These are phyloP conservation scores for Albugo laibachii DNA, from an alignment of 352 stramenopile genomes.

Conservation along the genomic window DNA sequence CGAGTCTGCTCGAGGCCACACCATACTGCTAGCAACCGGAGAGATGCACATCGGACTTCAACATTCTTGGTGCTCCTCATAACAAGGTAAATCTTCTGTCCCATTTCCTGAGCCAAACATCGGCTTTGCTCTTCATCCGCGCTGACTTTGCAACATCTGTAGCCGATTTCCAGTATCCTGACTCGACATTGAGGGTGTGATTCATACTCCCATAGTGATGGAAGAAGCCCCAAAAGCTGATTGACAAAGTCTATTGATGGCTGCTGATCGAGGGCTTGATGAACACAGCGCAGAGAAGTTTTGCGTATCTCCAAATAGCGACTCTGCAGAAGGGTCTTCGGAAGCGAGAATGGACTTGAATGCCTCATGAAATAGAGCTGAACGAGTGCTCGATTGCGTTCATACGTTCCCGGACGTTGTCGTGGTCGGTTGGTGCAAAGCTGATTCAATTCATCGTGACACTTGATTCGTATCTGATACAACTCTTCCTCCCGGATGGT, in stretches of 20 bases:
- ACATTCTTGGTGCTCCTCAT: conserved; percentile 24
- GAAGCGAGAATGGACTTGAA: too few relatives aligned
- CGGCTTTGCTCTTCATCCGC: not conserved
- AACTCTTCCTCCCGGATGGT: conserved; percentile 8
- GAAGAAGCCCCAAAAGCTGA: too few relatives aligned
- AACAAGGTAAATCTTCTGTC: conserved; percentile 2
- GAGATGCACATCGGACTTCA: conserved; percentile 22
- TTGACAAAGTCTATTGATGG: too few relatives aligned
- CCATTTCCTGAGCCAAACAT: not conserved
- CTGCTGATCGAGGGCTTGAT: too few relatives aligned
- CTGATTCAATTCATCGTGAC: not conserved
- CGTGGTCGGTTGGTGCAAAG: not conserved
- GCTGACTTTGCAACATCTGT: not conserved
- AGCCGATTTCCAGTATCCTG: too few relatives aligned
- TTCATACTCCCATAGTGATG: too few relatives aligned
- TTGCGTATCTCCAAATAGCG: too few relatives aligned
- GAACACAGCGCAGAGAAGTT: too few relatives aligned
- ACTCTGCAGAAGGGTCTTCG: too few relatives aligned
- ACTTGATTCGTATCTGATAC: not conserved
- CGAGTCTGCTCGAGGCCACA: conserved; percentile 8
- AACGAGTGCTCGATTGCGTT: too few relatives aligned
- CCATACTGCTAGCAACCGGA: conserved; percentile 35
- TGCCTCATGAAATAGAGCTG: too few relatives aligned
- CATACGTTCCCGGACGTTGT: not conserved
- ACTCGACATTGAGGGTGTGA: too few relatives aligned